Evolutionary conservation across 768 basidiomycete species (phyloP).

Genomic region (Boletus rex-veris): DNA sequence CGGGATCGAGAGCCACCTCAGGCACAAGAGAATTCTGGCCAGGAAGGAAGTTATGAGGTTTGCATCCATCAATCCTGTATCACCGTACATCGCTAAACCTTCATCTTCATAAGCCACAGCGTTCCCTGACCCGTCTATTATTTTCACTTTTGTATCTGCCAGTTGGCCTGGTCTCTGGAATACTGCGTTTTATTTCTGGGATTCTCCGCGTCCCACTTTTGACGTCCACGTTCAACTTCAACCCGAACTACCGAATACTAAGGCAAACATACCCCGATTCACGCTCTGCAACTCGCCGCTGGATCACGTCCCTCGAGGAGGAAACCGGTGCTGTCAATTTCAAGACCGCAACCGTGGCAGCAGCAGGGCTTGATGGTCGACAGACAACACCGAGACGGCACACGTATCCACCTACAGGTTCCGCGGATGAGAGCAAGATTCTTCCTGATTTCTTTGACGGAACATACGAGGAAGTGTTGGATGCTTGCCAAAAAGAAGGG

Average conservation of each 20-base stretch:
- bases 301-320: slow-evolving; percentile 79
- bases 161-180: slow-evolving; percentile 39
- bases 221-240: slow-evolving; percentile 49
- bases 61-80: background rate
- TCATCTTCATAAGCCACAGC: background rate
- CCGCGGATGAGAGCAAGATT: slow-evolving; percentile 41
- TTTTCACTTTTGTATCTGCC: slow-evolving; percentile 53
- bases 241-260: slow-evolving; percentile 40
- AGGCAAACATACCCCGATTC: slow-evolving; percentile 38
- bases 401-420: slow-evolving; percentile 24
- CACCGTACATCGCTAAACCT: background rate
- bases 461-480: slow-evolving; percentile 77
- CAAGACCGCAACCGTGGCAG: slow-evolving; percentile 36
- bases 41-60: slow-evolving; percentile 5
- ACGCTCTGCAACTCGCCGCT: slow-evolving; percentile 62
- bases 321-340: slow-evolving; percentile 75
- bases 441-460: slow-evolving; percentile 82
- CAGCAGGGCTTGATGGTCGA: slow-evolving; percentile 37
- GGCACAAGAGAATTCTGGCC: background rate
- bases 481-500: slow-evolving; percentile 63
- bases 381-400: slow-evolving; percentile 44
- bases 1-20: background rate
- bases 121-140: slow-evolving; percentile 9
- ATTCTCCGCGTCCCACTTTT: slow-evolving; percentile 68
- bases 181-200: slow-evolving; percentile 65